Evolutionary conservation across 352 stramenopile species (phyloP), one percentile per base, ranked within the genome.

Genomic region (Thraustochytrium sp.): DNA sequence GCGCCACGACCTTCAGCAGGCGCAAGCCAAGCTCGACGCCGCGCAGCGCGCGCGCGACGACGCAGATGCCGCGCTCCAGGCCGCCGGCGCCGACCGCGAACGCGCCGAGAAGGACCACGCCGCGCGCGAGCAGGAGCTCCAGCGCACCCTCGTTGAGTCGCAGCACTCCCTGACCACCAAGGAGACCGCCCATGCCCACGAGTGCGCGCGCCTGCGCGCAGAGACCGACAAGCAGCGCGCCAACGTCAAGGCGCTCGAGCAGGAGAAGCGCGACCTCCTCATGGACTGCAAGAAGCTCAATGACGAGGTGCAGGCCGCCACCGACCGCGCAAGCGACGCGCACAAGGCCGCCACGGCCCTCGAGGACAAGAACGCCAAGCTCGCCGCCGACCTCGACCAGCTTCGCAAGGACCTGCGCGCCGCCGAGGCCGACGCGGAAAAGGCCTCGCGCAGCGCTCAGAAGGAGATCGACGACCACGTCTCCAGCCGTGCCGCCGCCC

Each of bases 381-480:
- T 80, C 13, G 44, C 37, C 16, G 37, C 68, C 37, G 68, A 80
- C 26, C 34, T 80, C n/a, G 23, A 48, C 21, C 68, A 4, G 16
- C 23, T 72, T 9, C 31, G 40, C 42, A 26, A 40, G 13, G 68
- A 80, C 26, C 34, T 64, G 18, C 68, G 49, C 26, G 38, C 51
- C n/a, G 29, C 42, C 1, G 68, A 80, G 51, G 68, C 31, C 18
- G 37, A 80, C 9, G 29, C 68, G 9, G 68, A 80, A 44, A 53
- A 80, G 44, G 3, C 34, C 13, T 13, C 31, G 9, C 44, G 63
- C 29, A 65, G 48, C 31, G 23, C 76, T 5, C 68, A 80, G 53
- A n/a, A 64, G 31, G 68, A 80, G 51, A 61, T 80, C 26, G 68
- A 80, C 38, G 46, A 80, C 44, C 68, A 80, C 38, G 68, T 80